Conservation (phyloP, 2,329 filamentous ascomycete species). For the Pseudogymnoascus pannorum region DNA sequence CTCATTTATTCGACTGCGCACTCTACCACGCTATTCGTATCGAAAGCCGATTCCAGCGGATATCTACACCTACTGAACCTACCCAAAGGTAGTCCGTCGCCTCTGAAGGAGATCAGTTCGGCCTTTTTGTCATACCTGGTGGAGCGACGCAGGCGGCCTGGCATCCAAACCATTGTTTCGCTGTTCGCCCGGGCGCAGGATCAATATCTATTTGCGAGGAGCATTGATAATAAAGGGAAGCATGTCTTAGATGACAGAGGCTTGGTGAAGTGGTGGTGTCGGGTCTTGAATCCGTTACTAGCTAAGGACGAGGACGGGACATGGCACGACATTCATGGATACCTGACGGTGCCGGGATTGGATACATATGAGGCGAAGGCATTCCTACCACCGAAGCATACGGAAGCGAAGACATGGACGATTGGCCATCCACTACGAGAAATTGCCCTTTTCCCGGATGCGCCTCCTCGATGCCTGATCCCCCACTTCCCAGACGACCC, state of each 20-base stretch:
- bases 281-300: conserved; percentile 71
- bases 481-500: conserved; percentile 93
- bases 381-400: conserved; percentile 57
- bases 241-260: conserved; percentile 88
- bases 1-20: conserved; percentile 76
- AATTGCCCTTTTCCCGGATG: conserved; percentile 55
- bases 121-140: conserved; percentile 73
- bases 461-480: conserved; percentile 76
- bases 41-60: conserved; percentile 94
- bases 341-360: conserved; percentile 80
- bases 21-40: conserved; percentile 84
- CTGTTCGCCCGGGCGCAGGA: conserved; percentile 87
- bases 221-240: conserved; percentile 74
- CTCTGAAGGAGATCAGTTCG: conserved; percentile 65
- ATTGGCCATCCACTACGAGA: conserved; percentile 64
- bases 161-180: conserved; percentile 68
- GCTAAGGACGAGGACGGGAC: conserved; percentile 9
- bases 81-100: conserved; percentile 58
- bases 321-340: conserved; percentile 57
- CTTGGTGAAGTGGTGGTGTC: conserved; percentile 94
- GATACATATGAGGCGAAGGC: conserved; percentile 73
- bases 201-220: conserved; percentile 92
- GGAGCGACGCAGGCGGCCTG: conserved; percentile 54
- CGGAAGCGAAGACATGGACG: conserved; percentile 47
- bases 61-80: conserved; percentile 64